Conservation (phyloP, 2,329 filamentous ascomycete species). For the Botryotinia narcissicola region DNA sequence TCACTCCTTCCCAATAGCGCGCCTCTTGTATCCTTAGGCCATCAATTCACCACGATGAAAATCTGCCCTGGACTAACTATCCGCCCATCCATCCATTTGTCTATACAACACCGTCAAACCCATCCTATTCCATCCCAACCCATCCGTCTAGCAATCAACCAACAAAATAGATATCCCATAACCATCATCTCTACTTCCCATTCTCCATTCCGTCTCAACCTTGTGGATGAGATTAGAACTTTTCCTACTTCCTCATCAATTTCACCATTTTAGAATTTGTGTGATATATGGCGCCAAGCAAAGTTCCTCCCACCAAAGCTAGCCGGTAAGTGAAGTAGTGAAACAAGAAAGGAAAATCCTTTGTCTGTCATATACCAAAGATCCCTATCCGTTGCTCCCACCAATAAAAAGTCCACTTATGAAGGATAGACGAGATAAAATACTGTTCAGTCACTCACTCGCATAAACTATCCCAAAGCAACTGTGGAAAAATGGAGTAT, state of each 20-base stretch:
- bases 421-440: constrained; percentile 20
- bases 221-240: not conserved
- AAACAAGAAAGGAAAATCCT: constrained; percentile 16
- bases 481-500: constrained; percentile 19
- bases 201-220: not conserved
- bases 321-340: constrained; percentile 16
- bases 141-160: constrained; percentile 23
- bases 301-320: not conserved
- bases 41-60: constrained; percentile 5
- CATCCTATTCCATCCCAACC: constrained; percentile 23
- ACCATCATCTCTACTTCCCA: constrained; percentile 21
- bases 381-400: constrained; percentile 16
- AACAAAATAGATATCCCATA: constrained; percentile 25
- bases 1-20: constrained; percentile 3
- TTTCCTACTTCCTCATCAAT: constrained; percentile 4
- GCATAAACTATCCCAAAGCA: constrained; percentile 7
- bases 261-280: constrained; percentile 23
- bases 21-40: not conserved
- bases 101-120: constrained; percentile 17
- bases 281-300: constrained; percentile 32
- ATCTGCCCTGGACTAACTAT: not conserved
- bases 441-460: constrained; percentile 22
- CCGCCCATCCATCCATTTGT: constrained; percentile 1
- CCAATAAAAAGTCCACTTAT: constrained; percentile 22
- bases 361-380: constrained; percentile 28